A percentile compares a stretch with the other conserved stretches of the same genome.
Evolutionary conservation across 805 yeast species (phyloP).

Genomic region (Saturnispora quitensis): DNA sequence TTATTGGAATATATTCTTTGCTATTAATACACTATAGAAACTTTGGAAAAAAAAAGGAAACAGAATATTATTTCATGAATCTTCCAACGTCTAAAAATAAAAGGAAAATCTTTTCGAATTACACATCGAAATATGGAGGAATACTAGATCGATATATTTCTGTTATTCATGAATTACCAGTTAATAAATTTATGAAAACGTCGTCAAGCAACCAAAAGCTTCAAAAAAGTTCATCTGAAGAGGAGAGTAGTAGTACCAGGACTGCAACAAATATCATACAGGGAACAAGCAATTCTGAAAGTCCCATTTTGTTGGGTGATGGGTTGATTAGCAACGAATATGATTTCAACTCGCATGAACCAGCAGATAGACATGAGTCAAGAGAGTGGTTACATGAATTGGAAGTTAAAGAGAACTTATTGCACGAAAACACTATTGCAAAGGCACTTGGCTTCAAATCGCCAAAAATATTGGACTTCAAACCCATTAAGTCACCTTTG

Average conservation of each 20-base stretch:
- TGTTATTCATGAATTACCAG: constrained; percentile 9
- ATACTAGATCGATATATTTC: constrained; percentile 24
- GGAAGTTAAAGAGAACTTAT: background rate
- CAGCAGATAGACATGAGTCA: background rate
- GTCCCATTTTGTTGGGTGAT: background rate
- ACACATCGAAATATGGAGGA: constrained; percentile 15
- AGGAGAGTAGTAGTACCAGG: background rate
- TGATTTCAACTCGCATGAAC: background rate
- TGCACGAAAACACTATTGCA: constrained; percentile 35
- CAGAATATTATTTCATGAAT: background rate
- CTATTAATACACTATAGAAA: background rate
- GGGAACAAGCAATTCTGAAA: background rate
- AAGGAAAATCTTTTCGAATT: constrained; percentile 10
- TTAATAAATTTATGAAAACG: background rate
- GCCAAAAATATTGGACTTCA: constrained; percentile 34
- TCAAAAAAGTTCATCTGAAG: background rate
- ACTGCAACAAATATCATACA: background rate
- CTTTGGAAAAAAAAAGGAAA: background rate
- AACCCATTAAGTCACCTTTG: constrained; percentile 16
- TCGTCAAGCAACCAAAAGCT: background rate
- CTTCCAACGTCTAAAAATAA: background rate
- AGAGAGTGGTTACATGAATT: background rate
- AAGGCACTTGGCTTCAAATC: constrained; percentile 40
- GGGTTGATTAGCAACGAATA: background rate
- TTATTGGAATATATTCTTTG: background rate